Evolutionary conservation across 2,329 filamentous ascomycete species (phyloP), one percentile per base, ranked within the genome.

Genomic region (Raffaelea deltoideospora): DNA sequence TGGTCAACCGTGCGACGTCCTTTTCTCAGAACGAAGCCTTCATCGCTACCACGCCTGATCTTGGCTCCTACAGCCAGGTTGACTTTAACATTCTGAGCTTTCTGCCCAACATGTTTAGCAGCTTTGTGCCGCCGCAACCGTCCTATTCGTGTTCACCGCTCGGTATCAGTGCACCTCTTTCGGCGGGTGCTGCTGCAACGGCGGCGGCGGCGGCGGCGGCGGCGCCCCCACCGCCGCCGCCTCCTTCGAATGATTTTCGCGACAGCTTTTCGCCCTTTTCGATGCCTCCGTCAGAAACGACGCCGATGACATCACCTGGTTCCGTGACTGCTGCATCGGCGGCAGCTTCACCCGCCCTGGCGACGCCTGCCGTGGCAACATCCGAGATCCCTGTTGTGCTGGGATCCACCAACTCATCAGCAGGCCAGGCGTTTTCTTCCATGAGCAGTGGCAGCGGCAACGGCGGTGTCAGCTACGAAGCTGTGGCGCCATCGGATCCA

Each of bases 1-100:
- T 72, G 44, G 66, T 79, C 32, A 62, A 74, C 47, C 60, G 68
- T 19, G 67, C 64, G 10, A 54, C 57, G 13, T 53, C 56, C 3
- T 62, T 72, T 40, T 57, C 59, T 4, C 61, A 66, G 33, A 58
- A 62, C 28, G 59, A 63, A 27, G 49, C 57, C 14, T 61, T 69
- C 24, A 49, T 55, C n/a, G 54, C 53, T 43, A 57, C 55, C 13
- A 57, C 58, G 10, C 43, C 53, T 15, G 51, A 50, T 26, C 48
- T 69, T 18, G 53, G 57, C 21, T 53, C 54, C 19, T 71, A 60
- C 37, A 50, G 60, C n/a, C 53, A 53, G 0, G 44, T 60, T 17
- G 57, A 67, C 37, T 57, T 67, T 47, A 54, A 55, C 35, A 39
- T 61, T 2, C 48, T 73, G 19, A 48, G 60, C 7, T 53, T 67